Evolutionary conservation across 2,329 filamentous ascomycete species (phyloP).

Genomic region (Endocalyx cinctus): DNA sequence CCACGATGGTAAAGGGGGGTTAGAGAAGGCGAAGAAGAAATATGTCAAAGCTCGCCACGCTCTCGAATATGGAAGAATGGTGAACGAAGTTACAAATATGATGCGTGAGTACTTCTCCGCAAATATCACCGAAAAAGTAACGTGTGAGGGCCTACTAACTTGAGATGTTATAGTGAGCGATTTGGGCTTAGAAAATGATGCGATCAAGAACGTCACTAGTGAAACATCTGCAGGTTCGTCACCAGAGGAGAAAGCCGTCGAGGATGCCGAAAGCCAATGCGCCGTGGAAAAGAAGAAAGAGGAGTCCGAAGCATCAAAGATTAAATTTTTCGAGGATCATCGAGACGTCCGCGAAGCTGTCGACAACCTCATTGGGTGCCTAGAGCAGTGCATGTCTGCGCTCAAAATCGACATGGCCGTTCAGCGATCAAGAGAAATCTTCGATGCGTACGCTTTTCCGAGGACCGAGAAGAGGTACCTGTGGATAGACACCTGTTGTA

Average conservation of each 20-base stretch:
- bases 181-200: conserved; percentile 8
- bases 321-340: conserved; percentile 16
- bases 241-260: too few relatives aligned
- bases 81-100: conserved; percentile 7
- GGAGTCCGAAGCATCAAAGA: conserved; percentile 6
- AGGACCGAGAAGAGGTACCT: conserved; percentile 22
- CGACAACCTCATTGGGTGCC: conserved; percentile 16
- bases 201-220: conserved; percentile 3
- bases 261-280: conserved; percentile 5
- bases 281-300: conserved; percentile 4
- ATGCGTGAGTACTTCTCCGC: neutral
- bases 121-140: conserved; percentile 1
- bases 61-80: conserved; percentile 7
- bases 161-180: too few relatives aligned
- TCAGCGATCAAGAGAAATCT: conserved; percentile 17
- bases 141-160: too few relatives aligned
- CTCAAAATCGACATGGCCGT: conserved; percentile 24
- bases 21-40: conserved; percentile 7
- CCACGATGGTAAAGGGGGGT: conserved; percentile 6
- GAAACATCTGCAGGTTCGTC: too few relatives aligned
- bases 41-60: conserved; percentile 3
- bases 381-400: conserved; percentile 23
- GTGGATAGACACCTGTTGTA: conserved; percentile 30
- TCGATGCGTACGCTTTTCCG: conserved; percentile 21
- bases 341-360: conserved; percentile 20